Evolutionary conservation across 2,329 filamentous ascomycete genomes (phyloP), one percentile per base, ranked within the genome.

Genomic region (Diatrype stigma): DNA sequence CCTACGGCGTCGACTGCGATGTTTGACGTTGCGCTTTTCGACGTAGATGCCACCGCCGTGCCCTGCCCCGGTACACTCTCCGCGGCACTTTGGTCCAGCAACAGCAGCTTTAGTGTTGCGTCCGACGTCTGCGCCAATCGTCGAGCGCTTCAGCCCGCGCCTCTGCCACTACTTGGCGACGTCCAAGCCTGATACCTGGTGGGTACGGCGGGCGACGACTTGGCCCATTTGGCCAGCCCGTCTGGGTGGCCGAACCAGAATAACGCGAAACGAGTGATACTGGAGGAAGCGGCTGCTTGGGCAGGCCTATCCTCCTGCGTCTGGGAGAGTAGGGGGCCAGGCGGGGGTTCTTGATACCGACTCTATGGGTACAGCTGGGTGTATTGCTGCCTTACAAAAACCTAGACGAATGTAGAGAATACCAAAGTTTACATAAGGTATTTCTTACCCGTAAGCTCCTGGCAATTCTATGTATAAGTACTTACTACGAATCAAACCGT

Each of bases 181-280:
- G 35, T 32, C 52, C 50, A 52, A 2, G 23, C 21, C 16, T 42
- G 30, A 37, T 47, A 55, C 45, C 50, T 34, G 32, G 47, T 46
- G 22, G 50, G 44, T 8, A 52, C 49, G 23, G 28, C 34, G 22
- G 50, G 47, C 17, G 47, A 49, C 8, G 47, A 35, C 22, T 51
- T 50, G 23, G 50, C 52, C 50, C 52, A 52, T 37, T 55, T 55
- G 16, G 34, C 44, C 11, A 48, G 45, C 22, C 52, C 52, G 10
- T 55, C 47, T 16, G 34, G 11, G 45, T 55, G 52, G 47, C 52
- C 50, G 23, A 55, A 55, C 50, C 50, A 55, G 42, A 55, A 55
- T 16, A 19, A 48, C 14, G 40, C 21, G 3, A 48, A n/a, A 17
- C 37, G 22, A 12, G 35, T 17, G 37, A 48, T n/a, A n/a, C n/a